Base-by-base conservation (phyloP, 2,329 filamentous ascomycete species). In the Penicillium paneum region DNA sequence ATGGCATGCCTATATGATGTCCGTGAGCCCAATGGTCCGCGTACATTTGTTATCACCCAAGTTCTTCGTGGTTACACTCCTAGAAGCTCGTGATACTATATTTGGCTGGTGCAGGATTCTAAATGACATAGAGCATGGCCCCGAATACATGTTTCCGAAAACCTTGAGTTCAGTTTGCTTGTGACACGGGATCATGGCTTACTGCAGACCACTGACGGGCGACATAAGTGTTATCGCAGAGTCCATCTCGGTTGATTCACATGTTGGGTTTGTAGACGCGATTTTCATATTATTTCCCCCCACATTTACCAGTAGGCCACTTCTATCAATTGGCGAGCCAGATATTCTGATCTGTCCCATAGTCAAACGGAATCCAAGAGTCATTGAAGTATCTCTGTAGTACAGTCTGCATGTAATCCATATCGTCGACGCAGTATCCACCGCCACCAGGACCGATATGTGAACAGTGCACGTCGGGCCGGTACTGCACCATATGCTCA, bases 371-470 rank as follows among this genome's bases (percentile, higher is more conserved):
- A 54, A 68, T 59, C 60, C 62, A 69, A 15, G 65, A 66, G 21
- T 60, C 39, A 13, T 50, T 40, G 11, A 67, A 69, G 34, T 68
- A 68, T 32, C 41, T 42, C 49, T 67, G 45, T 47, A 60, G 8
- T 26, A 68, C 66, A n/a, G 64, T 60, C 21, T 62, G 41, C 17
- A 29, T 34, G 24, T 68, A 69, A 1, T 1, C 46, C 57, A 57
- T 60, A 49, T 68, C 66, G 55, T 68, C 67, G 15, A 66, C 64
- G 45, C 67, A 68, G 35, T 68, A 67, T 26, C 55, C 58, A 1
- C 66, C 65, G 0, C 67, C 65, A n/a, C 31, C 47, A 1, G 65
- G 66, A 2, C 66, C 65, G 32, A 69, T 69, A 56, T 68, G 64
- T 8, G 62, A 8, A 24, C 64, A 68, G 44, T 69, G 67, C n/a